A percentile compares a stretch with the other conserved stretches of the same genome.
Conservation (phyloP, 2,329 filamentous ascomycete species). For the Cladosporium cucumerinum region DNA sequence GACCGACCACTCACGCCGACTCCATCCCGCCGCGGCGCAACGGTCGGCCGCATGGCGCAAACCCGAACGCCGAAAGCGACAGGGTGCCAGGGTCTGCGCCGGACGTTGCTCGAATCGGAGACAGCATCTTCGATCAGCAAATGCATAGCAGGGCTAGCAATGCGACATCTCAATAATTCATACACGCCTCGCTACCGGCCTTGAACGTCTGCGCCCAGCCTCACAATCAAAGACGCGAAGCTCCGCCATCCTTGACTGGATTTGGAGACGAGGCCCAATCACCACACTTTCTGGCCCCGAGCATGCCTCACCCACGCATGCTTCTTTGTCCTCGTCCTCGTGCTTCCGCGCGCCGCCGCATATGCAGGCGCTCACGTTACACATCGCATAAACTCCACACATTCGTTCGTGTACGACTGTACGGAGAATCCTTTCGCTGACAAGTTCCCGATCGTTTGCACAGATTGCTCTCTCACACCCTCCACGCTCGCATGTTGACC, state of each 20-base stretch:
- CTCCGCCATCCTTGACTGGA: not conserved
- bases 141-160: constrained; percentile 6
- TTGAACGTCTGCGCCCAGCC: not conserved
- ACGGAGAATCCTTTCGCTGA: not conserved
- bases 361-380: constrained; percentile 16
- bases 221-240: not conserved
- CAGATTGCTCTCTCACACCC: constrained; percentile 15
- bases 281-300: constrained; percentile 2
- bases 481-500: constrained; percentile 10
- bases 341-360: not conserved
- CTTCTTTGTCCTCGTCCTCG: not conserved
- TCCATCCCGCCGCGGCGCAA: constrained; percentile 17
- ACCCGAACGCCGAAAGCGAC: constrained; percentile 23
- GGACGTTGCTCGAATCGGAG: not conserved
- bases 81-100: not conserved
- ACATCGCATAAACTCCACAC: not conserved
- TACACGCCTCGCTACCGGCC: constrained; percentile 1
- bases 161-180: not conserved
- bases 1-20: constrained; percentile 7
- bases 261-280: not conserved
- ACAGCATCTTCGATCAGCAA: not conserved
- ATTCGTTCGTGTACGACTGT: not conserved
- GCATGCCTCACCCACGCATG: not conserved
- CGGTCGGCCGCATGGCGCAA: constrained; percentile 23
- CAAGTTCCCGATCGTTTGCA: not conserved